Conservation (phyloP, 345 rosid species). For the Microthlaspi erraticum region DNA sequence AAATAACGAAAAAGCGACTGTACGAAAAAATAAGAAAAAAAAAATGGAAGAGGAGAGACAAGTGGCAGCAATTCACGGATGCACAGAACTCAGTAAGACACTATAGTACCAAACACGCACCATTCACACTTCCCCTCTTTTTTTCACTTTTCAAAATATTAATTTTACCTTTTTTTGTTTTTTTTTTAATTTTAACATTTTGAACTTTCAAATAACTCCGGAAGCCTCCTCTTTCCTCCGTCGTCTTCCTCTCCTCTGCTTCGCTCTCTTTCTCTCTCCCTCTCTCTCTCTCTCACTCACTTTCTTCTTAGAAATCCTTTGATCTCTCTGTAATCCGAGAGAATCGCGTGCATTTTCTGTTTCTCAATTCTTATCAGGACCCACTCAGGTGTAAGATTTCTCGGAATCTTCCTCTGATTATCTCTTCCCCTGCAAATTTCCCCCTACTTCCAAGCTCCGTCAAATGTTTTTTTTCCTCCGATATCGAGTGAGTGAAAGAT, state of each 20-base stretch:
- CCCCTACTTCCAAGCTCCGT: not conserved
- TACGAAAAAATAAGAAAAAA: not conserved
- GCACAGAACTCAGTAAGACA: constrained; percentile 35
- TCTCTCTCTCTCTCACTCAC: constrained; percentile 15
- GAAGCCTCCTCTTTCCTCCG: constrained; percentile 35
- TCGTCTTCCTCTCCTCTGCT: constrained; percentile 32
- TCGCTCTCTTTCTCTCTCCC: constrained; percentile 2
- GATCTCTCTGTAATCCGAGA: constrained; percentile 39
- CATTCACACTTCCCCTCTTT: not conserved
- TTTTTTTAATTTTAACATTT: constrained; percentile 42
- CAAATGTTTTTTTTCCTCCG: constrained; percentile 4
- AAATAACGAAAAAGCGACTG: not conserved
- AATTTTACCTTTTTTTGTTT: constrained; percentile 20
- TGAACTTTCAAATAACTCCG: constrained; percentile 69
- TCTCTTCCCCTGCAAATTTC: constrained; percentile 8
- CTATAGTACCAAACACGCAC: constrained; percentile 31
- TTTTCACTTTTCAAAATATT: not conserved
- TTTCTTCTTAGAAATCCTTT: not conserved
- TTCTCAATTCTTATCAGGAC: not conserved
- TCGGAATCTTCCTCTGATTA: constrained; percentile 41
- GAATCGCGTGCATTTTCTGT: not conserved
- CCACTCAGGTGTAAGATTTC: constrained; percentile 1
- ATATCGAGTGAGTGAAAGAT: constrained; percentile 49
- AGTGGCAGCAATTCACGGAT: constrained; percentile 46
- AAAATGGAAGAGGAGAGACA: constrained; percentile 20